These are phyloP conservation scores for Lithospermum erythrorhizon DNA, from an alignment of 257 asterid genomes.

Conservation along the genomic window DNA sequence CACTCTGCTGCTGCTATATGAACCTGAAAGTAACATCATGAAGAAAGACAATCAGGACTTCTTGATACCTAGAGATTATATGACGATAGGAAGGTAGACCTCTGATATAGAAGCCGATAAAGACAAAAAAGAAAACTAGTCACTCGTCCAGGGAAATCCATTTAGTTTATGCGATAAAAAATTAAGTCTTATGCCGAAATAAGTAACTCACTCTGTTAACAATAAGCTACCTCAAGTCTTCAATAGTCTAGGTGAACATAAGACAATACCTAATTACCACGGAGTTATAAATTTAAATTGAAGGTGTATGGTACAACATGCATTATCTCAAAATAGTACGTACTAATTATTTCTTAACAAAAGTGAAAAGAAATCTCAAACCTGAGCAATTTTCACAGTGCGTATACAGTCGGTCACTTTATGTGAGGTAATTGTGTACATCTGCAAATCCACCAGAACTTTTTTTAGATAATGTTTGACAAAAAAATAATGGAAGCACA, in stretches of 20 bases:
- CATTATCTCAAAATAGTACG: conserved; percentile 3
- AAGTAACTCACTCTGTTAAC: neutral
- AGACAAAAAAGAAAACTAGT: neutral
- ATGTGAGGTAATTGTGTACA: conserved; percentile 45
- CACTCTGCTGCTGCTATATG: conserved; percentile 82
- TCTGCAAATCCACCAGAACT: conserved; percentile 33
- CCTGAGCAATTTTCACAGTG: conserved; percentile 82
- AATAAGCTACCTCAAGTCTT: neutral
- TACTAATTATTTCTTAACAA: neutral
- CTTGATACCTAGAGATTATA: neutral
- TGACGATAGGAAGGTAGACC: too few species aligned
- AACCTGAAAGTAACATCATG: conserved; percentile 41
- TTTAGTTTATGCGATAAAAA: too few species aligned
- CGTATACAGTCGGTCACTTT: conserved; percentile 56
- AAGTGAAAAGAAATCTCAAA: conserved; percentile 17
- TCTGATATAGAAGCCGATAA: too few species aligned
- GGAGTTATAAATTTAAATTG: too few species aligned
- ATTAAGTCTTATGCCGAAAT: neutral
- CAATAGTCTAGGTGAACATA: neutral
- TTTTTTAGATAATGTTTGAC: conserved; percentile 13
- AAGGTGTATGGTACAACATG: neutral
- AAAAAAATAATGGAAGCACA: conserved; percentile 5
- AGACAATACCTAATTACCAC: neutral
- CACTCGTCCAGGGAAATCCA: neutral
- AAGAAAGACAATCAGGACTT: neutral